These are phyloP conservation scores for Sugiyamaella mastotermitis DNA, from an alignment of 805 yeast genomes.

Conservation along the genomic window DNA sequence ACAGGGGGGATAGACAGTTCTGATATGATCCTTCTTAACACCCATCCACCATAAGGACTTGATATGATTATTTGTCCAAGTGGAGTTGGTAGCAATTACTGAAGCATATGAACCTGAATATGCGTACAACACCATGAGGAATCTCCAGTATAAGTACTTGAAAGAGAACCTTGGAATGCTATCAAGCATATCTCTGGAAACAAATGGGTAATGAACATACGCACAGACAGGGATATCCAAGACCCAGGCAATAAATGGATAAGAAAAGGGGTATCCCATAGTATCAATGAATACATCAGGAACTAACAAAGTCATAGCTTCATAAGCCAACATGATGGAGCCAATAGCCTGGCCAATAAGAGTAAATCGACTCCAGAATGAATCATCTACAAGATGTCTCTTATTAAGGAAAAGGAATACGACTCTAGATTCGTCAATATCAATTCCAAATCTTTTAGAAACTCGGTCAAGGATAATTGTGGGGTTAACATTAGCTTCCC, in stretches of 20 bases:
- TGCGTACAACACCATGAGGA: slow-evolving; percentile 57
- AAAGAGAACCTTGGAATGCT: slow-evolving; percentile 21
- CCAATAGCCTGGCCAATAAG: slow-evolving; percentile 86
- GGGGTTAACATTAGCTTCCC: slow-evolving; percentile 36
- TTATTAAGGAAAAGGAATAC: slow-evolving; percentile 55
- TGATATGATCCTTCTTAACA: slow-evolving; percentile 30
- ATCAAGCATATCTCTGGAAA: slow-evolving; percentile 79
- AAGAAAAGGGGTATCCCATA: slow-evolving; percentile 86
- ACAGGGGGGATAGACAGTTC: slow-evolving; percentile 82
- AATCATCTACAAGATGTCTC: slow-evolving; percentile 59
- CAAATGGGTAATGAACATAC: slow-evolving; percentile 92
- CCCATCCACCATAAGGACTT: slow-evolving; percentile 53
- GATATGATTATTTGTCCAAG: slow-evolving; percentile 88
- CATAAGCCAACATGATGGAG: slow-evolving; percentile 57
- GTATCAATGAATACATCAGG: slow-evolving; percentile 96
- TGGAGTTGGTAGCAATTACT: slow-evolving; percentile 69
- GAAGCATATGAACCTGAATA: slow-evolving; percentile 62
- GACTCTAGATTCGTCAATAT: slow-evolving; percentile 44
- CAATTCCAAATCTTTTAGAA: slow-evolving; percentile 44
- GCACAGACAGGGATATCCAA: slow-evolving; percentile 72
- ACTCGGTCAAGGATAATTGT: slow-evolving; percentile 38
- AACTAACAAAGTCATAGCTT: slow-evolving; percentile 56
- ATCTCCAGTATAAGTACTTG: slow-evolving; percentile 65
- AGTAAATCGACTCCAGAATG: slow-evolving; percentile 73
- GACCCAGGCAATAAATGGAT: slow-evolving; percentile 53